Conservation (phyloP, 108 stramenopile genomes). For the Mediolabrus comicus region DNA sequence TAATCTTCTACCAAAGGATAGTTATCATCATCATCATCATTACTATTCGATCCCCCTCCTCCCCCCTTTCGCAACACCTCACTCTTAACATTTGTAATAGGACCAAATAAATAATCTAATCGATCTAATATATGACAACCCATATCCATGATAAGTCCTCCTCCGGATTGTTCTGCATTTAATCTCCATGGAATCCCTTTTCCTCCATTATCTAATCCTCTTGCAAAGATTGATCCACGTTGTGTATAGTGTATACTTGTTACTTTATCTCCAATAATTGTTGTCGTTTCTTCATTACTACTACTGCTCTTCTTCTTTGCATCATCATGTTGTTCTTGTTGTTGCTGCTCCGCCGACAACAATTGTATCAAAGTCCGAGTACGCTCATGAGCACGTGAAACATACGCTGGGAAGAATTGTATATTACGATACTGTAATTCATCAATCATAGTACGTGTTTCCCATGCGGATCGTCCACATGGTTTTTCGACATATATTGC, state of each 20-base stretch:
- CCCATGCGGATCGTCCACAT: slow-evolving; percentile 57
- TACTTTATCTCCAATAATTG: slow-evolving; percentile 47
- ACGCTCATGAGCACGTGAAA: slow-evolving; percentile 60
- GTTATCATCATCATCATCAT: slow-evolving; percentile 9
- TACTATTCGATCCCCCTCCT: neutral
- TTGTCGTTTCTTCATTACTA: too few species aligned
- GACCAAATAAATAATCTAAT: slow-evolving; percentile 66
- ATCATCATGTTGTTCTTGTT: too few species aligned
- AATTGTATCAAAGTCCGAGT: slow-evolving; percentile 36
- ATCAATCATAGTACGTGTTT: slow-evolving; percentile 41
- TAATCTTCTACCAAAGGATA: slow-evolving; percentile 54
- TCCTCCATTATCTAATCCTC: slow-evolving; percentile 31
- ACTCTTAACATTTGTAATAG: slow-evolving; percentile 42
- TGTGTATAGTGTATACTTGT: slow-evolving; percentile 4
- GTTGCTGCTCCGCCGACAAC: slow-evolving; percentile 10
- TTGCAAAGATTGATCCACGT: slow-evolving; percentile 18
- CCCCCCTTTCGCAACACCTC: slow-evolving; percentile 16
- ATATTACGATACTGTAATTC: slow-evolving; percentile 11
- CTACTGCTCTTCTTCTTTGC: too few species aligned
- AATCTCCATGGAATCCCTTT: slow-evolving; percentile 49
- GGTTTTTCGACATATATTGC: slow-evolving; percentile 66
- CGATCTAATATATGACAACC: slow-evolving; percentile 67
- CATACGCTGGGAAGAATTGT: slow-evolving; percentile 58
- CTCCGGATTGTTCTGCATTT: slow-evolving; percentile 47
- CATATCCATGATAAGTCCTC: slow-evolving; percentile 68